Conservation (phyloP, 2,329 filamentous ascomycete genomes). For the Lecanicillium sp. region DNA sequence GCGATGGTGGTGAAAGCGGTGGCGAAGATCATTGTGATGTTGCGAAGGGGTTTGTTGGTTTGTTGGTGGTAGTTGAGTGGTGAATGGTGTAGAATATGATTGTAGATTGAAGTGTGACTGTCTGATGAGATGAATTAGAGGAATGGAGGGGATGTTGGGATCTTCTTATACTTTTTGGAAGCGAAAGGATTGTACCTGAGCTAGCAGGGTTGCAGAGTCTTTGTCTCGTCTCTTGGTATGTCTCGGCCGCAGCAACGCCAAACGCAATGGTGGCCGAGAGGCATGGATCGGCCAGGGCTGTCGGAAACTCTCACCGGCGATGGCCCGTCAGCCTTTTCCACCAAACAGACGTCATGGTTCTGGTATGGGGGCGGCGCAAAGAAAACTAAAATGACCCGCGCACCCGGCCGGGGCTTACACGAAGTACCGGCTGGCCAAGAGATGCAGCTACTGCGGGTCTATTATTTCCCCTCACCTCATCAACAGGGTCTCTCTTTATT, state of each 20-base stretch:
- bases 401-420: too few relatives aligned
- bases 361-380: too few relatives aligned
- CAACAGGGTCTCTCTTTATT: background rate
- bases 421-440: background rate
- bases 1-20: background rate
- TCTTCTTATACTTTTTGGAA: background rate
- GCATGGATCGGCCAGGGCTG: background rate
- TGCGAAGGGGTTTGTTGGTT: background rate
- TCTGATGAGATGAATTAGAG: background rate
- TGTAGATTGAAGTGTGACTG: background rate
- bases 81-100: background rate
- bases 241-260: background rate
- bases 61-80: background rate
- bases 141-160: background rate
- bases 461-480: background rate
- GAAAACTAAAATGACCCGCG: too few relatives aligned
- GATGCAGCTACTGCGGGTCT: background rate
- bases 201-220: background rate
- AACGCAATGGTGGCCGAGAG: background rate
- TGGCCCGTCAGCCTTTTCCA: conserved; percentile 2
- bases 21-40: conserved; percentile 4
- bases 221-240: background rate
- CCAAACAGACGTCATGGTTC: background rate
- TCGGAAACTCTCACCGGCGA: conserved; percentile 4
- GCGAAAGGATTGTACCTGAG: background rate